These are phyloP conservation scores for Candida pseudofarinosa DNA, from an alignment of 805 yeast genomes.

Conservation along the genomic window DNA sequence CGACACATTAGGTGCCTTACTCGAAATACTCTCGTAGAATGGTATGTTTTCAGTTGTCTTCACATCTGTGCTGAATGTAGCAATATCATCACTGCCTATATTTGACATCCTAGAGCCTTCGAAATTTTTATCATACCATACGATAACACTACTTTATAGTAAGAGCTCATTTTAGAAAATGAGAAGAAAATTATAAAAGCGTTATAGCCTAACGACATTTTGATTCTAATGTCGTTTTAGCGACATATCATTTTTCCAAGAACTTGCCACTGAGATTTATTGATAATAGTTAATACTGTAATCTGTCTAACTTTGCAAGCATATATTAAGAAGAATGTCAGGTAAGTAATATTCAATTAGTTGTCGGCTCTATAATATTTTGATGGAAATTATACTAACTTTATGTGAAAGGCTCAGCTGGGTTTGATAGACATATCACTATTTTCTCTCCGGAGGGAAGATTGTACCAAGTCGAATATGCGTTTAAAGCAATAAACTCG, in stretches of 20 bases:
- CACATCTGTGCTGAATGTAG: conserved; percentile 32
- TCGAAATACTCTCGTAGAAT: conserved; percentile 20
- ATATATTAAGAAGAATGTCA: too few species aligned
- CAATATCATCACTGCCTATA: conserved; percentile 9
- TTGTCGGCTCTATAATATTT: too few species aligned
- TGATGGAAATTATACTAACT: conserved; percentile 35
- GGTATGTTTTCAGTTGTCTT: conserved; percentile 32
- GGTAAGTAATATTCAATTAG: conserved; percentile 24
- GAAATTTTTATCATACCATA: background rate
- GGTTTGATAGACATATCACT: conserved; percentile 97
- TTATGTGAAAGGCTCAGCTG: conserved; percentile 64
- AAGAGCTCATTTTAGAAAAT: too few species aligned
- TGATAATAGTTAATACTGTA: background rate
- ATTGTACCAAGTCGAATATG: conserved; percentile 95
- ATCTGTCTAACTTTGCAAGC: too few species aligned
- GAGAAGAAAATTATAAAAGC: too few species aligned
- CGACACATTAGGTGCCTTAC: conserved; percentile 60
- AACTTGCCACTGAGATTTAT: background rate
- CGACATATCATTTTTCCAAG: background rate
- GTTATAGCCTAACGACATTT: too few species aligned
- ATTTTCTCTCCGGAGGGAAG: conserved; percentile 98
- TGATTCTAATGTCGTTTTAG: background rate
- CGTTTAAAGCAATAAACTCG: conserved; percentile 93
- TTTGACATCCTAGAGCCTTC: background rate
- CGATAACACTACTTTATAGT: conserved; percentile 1